These are phyloP conservation scores for Boletus sp. DNA, from an alignment of 768 basidiomycete species.

Conservation along the genomic window DNA sequence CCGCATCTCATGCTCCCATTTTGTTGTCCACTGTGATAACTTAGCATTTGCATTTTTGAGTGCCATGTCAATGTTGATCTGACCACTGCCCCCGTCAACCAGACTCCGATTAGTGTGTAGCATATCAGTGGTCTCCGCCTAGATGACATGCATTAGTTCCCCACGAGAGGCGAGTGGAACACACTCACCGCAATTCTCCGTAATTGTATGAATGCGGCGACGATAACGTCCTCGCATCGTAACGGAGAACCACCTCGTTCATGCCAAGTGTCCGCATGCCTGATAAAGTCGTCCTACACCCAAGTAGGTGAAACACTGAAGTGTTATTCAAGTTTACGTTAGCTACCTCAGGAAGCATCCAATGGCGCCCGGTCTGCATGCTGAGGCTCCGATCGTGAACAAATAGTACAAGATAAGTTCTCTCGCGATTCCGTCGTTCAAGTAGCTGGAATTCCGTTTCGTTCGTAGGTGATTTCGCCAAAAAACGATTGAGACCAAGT, in stretches of 20 bases:
- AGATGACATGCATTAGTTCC: slow-evolving; percentile 6
- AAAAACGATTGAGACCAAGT: slow-evolving; percentile 71
- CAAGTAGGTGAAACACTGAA: slow-evolving; percentile 11
- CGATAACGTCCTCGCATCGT: slow-evolving; percentile 79
- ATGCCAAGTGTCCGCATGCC: slow-evolving; percentile 70
- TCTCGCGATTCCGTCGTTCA: slow-evolving; percentile 80
- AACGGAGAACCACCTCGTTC: slow-evolving; percentile 46
- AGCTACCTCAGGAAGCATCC: slow-evolving; percentile 78
- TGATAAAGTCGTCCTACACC: slow-evolving; percentile 62
- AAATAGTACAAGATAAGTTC: slow-evolving; percentile 82
- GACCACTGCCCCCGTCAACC: slow-evolving; percentile 44
- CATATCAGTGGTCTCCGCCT: slow-evolving; percentile 80
- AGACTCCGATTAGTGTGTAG: slow-evolving; percentile 54
- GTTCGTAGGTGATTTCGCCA: slow-evolving; percentile 48
- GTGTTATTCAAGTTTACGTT: neutral
- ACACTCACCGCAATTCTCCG: slow-evolving; percentile 72
- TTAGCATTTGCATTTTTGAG: slow-evolving; percentile 70
- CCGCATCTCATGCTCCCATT: slow-evolving; percentile 72
- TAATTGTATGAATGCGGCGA: slow-evolving; percentile 72
- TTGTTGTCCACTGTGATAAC: slow-evolving; percentile 67
- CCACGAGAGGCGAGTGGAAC: neutral
- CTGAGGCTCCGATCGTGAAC: slow-evolving; percentile 84
- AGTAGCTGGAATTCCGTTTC: slow-evolving; percentile 65
- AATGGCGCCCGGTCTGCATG: slow-evolving; percentile 81
- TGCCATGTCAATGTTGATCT: slow-evolving; percentile 71